These are phyloP conservation scores for Phylloporus rhodoxanthus DNA, from an alignment of 768 basidiomycete species.

Conservation along the genomic window DNA sequence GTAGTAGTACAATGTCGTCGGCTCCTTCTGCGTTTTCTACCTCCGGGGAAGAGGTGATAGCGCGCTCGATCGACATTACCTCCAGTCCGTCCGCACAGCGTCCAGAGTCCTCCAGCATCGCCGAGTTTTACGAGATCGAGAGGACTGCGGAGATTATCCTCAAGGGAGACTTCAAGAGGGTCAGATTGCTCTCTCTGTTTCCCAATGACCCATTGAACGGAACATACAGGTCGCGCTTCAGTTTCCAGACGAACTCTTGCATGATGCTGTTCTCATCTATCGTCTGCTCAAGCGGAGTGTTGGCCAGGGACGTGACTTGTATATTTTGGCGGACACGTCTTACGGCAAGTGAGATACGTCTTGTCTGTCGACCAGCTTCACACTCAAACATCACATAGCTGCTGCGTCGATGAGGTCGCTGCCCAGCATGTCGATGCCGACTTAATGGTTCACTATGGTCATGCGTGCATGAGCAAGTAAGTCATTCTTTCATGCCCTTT, in stretches of 20 bases:
- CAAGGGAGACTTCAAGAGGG: slow-evolving; percentile 62
- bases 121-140: slow-evolving; percentile 70
- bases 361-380: neutral
- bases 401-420: slow-evolving; percentile 94
- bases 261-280: slow-evolving; percentile 81
- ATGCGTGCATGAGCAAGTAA: slow-evolving; percentile 91
- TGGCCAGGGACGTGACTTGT: slow-evolving; percentile 51
- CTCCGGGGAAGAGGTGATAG: slow-evolving; percentile 60
- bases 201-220: neutral
- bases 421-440: slow-evolving; percentile 93
- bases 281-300: slow-evolving; percentile 51
- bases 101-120: slow-evolving; percentile 37
- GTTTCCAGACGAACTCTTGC: slow-evolving; percentile 91
- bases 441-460: slow-evolving; percentile 89
- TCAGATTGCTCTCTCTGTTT: slow-evolving; percentile 28
- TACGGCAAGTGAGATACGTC: slow-evolving; percentile 71
- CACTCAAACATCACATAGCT: slow-evolving; percentile 37
- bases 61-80: slow-evolving; percentile 45
- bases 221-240: slow-evolving; percentile 72
- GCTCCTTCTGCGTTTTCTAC: slow-evolving; percentile 40
- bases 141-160: slow-evolving; percentile 58
- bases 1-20: slow-evolving; percentile 7
- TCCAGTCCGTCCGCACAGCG: slow-evolving; percentile 34
- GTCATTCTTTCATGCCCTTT: slow-evolving; percentile 24
- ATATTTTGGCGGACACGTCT: slow-evolving; percentile 94